Evolutionary conservation across 805 yeast genomes (phyloP).

Genomic region (Sporopachydermia lactativora): DNA sequence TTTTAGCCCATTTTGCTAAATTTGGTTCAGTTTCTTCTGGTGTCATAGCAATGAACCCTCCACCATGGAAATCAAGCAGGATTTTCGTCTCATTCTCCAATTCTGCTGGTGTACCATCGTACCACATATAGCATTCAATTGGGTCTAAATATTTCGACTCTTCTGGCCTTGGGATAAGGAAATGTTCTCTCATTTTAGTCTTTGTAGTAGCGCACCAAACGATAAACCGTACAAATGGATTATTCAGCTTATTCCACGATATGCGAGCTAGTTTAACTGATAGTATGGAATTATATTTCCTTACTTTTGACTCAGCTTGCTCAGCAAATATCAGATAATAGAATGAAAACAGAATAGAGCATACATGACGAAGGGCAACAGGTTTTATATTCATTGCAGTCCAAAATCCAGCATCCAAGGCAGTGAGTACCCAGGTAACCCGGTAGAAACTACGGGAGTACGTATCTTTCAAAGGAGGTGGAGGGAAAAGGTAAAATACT

Average conservation of each 20-base stretch:
- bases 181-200: constrained; percentile 6
- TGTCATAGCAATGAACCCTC: constrained; percentile 16
- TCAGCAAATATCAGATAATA: constrained; percentile 17
- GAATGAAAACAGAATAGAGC: constrained; percentile 12
- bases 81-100: constrained; percentile 11
- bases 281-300: constrained; percentile 13
- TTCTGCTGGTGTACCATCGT: constrained; percentile 14
- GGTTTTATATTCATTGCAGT: constrained; percentile 16
- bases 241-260: constrained; percentile 17
- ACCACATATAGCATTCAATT: constrained; percentile 12
- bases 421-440: constrained; percentile 17
- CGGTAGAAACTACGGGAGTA: constrained; percentile 14
- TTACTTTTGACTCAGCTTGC: constrained; percentile 16
- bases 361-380: constrained; percentile 12
- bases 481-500: constrained; percentile 13
- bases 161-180: constrained; percentile 13
- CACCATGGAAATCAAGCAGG: constrained; percentile 15
- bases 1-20: constrained; percentile 10
- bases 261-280: constrained; percentile 15
- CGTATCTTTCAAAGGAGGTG: constrained; percentile 14
- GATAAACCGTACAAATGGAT: constrained; percentile 12
- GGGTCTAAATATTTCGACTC: constrained; percentile 10
- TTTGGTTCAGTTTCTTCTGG: constrained; percentile 15
- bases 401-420: constrained; percentile 19
- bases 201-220: constrained; percentile 10